These are phyloP conservation scores for Aspergillus arachidicola DNA, from an alignment of 2,329 filamentous ascomycete species.

Conservation along the genomic window DNA sequence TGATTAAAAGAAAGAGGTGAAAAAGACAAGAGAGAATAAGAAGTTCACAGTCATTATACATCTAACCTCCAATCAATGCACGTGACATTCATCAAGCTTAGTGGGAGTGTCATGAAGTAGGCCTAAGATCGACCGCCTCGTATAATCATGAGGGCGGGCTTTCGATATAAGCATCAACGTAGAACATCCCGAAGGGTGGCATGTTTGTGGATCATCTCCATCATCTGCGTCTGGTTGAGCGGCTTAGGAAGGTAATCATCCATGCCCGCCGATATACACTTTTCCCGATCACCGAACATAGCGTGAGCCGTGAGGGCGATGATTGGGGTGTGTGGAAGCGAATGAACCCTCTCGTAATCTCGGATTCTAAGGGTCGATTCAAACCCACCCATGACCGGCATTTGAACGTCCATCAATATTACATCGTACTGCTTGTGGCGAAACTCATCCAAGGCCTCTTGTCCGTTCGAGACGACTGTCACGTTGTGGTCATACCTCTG, in stretches of 20 bases:
- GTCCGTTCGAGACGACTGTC: conserved; percentile 80
- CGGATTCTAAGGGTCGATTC: conserved; percentile 91
- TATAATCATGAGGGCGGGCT: neutral
- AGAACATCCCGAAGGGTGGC: neutral
- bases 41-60: neutral
- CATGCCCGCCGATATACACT: conserved; percentile 95
- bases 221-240: conserved; percentile 86
- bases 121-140: neutral
- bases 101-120: neutral
- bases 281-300: conserved; percentile 93
- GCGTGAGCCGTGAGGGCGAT: conserved; percentile 92
- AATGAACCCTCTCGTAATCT: conserved; percentile 79
- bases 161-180: neutral
- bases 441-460: conserved; percentile 67
- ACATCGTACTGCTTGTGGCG: conserved; percentile 87
- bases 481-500: conserved; percentile 79
- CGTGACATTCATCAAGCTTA: neutral
- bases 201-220: conserved; percentile 41
- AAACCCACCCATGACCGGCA: conserved; percentile 97
- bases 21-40: neutral
- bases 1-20: neutral
- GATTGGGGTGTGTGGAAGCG: conserved; percentile 79
- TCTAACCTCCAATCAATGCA: neutral
- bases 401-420: conserved; percentile 95
- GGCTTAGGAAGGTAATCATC: conserved; percentile 95